Base-by-base conservation (phyloP, 371 early-diverging fungal genomes). In the Mucor ambiguus region DNA sequence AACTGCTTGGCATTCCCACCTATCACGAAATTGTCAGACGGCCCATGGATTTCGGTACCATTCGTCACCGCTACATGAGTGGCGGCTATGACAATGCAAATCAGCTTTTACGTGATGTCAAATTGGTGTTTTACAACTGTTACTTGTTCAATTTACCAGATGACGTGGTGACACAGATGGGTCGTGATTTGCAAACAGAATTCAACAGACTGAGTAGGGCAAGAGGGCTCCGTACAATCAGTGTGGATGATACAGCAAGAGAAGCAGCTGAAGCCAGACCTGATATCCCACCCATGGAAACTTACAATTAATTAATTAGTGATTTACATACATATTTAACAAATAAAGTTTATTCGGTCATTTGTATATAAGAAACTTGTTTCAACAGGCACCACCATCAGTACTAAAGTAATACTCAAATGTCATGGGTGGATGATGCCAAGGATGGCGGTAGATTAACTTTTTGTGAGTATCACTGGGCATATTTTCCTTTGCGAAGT, bases 21-120 rank as follows among this genome's bases (percentile, higher is more conserved):
- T 98, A 98, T 75, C 85, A 84, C 43, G 87, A 89, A 2, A 85
- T 97, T 37, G 89, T 99, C 73, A 95, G 92, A 65, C 55, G 68
- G 14, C 78, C 78, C 0, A 78, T 78, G 78, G 78, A 78, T 60
- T 73, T 78, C 32, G 76, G 78, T 18, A 78, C 78, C 4, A 69
- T 75, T 35, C 71, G 71, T 6, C 61, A 61, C 9, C 71, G 71
- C 26, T 58, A 73, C 5, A 72, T 71, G 9, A 65, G 61, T n/a
- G 59, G 60, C 44, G 63, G 71, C 32, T 78, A 78, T n/a, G 46
- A 48, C 0, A 66, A 61, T 35, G 37, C 64, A 0, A 63, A 62
- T 9, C 67, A 64, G 22, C 26, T 78, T 9, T 54, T 78, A 10
- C 54, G 63, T 28, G 78, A 78, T 61, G 76, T 61, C 6, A 67